A percentile compares a stretch with the other conserved stretches of the same genome.
Conservation (phyloP, 805 yeast genomes). For the Peterozyma toletana region DNA sequence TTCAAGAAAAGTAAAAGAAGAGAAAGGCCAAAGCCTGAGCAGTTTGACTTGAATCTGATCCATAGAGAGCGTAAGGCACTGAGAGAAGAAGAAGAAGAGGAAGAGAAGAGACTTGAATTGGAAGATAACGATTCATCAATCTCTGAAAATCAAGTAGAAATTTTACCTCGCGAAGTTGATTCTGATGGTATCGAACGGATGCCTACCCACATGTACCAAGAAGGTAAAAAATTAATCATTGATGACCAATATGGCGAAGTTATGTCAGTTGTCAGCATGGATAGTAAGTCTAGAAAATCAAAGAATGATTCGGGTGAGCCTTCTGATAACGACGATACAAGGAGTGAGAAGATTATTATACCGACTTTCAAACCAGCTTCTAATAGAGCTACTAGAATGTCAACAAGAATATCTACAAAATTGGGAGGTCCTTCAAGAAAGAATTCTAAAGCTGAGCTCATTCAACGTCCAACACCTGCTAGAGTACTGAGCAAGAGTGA, state of each 20-base stretch:
- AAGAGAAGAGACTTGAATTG: constrained; percentile 5
- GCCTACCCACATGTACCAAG: constrained; percentile 48
- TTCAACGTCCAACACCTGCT: constrained; percentile 6
- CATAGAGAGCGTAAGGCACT: constrained; percentile 9
- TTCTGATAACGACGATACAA: not conserved
- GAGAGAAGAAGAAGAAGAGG: constrained; percentile 13
- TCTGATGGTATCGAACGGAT: constrained; percentile 16
- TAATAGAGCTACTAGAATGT: no score
- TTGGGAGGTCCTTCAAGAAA: not conserved
- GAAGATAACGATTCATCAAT: not conserved
- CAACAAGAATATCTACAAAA: not conserved
- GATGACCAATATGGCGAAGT: constrained; percentile 86
- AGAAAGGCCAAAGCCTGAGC: constrained; percentile 24
- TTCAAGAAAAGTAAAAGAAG: constrained; percentile 24
- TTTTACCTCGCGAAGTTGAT: not conserved
- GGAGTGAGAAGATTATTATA: not conserved
- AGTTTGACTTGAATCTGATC: constrained; percentile 24
- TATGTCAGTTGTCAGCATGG: constrained; percentile 37
- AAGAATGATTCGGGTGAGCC: not conserved
- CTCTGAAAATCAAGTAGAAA: not conserved
- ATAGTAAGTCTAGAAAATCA: not conserved
- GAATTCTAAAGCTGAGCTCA: not conserved
- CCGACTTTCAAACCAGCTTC: no score
- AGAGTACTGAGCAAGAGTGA: not conserved
- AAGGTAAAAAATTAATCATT: constrained; percentile 62